phyloP scores from a whole-genome alignment of 192 early-diverging fungal species.

The Linnemannia hyalina region DNA sequence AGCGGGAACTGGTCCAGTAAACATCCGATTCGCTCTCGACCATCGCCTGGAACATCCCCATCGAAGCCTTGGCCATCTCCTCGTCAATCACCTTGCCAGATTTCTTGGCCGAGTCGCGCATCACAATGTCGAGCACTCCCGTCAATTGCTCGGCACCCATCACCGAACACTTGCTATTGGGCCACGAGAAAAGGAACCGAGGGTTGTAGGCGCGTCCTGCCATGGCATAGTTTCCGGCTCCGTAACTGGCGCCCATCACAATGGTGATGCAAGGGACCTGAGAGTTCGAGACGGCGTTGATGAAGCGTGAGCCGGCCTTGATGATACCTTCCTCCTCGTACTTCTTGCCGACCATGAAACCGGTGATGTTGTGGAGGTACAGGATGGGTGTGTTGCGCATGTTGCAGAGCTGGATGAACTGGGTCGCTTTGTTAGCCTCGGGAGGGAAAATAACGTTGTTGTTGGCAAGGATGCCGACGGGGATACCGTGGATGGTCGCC shows the following conservation, averaged over 20 bases:
- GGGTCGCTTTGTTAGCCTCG: conserved; percentile 76
- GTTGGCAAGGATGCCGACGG: conserved; percentile 76
- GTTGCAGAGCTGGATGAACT: conserved; percentile 77
- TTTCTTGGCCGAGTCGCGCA: conserved; percentile 68
- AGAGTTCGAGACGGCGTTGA: conserved; percentile 76
- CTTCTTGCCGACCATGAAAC: conserved; percentile 77
- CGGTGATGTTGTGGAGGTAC: conserved; percentile 76
- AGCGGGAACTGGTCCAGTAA: conserved; percentile 70
- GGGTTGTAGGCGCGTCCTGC: conserved; percentile 75
- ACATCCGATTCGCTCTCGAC: conserved; percentile 73
- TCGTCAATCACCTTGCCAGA: conserved; percentile 66
- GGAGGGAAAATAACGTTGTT: conserved; percentile 72
- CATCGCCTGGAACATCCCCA: conserved; percentile 61
- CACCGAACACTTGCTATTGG: conserved; percentile 74
- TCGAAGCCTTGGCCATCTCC: conserved; percentile 58
- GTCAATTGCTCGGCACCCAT: conserved; percentile 79
- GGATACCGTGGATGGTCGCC: conserved; percentile 73
- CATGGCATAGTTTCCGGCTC: conserved; percentile 80
- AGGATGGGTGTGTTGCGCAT: conserved; percentile 68
- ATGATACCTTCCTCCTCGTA: conserved; percentile 78
- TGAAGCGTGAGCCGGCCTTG: conserved; percentile 75
- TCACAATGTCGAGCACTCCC: conserved; percentile 74
- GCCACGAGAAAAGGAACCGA: conserved; percentile 75
- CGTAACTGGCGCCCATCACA: conserved; percentile 76
- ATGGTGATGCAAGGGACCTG: conserved; percentile 71